Percentiles rank a stretch among this genome's conserved stretches.
Evolutionary conservation across 2,329 filamentous ascomycete species (phyloP).

Genomic region (Penicillium hesseltinei): DNA sequence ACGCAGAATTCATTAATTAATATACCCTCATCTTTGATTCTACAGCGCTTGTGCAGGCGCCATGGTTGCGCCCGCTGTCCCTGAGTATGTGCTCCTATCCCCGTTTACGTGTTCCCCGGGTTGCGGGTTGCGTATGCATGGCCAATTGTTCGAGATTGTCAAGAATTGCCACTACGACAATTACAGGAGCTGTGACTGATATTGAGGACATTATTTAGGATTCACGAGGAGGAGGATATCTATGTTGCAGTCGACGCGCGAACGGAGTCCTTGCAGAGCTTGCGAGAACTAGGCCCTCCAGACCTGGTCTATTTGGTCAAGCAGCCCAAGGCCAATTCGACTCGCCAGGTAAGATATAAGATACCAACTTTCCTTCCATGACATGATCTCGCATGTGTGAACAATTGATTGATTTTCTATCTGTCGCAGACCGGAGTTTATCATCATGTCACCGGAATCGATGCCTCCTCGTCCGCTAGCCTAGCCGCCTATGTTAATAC

Average conservation of each 20-base stretch:
- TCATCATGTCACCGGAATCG: constrained; percentile 95
- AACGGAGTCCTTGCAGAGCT: constrained; percentile 78
- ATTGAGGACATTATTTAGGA: constrained; percentile 52
- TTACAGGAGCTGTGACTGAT: constrained; percentile 20
- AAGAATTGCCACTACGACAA: constrained; percentile 8
- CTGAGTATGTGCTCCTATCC: constrained; percentile 59
- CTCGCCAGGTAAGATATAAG: constrained; percentile 52
- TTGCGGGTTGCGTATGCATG: constrained; percentile 25
- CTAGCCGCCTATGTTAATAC: constrained; percentile 98
- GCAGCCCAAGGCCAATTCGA: constrained; percentile 58
- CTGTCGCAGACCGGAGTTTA: constrained; percentile 75
- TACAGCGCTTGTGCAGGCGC: constrained; percentile 35
- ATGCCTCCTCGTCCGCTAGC: constrained; percentile 95
- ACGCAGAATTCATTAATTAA: background rate
- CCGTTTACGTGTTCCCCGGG: constrained; percentile 30
- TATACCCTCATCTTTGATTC: constrained; percentile 7
- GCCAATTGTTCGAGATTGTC: constrained; percentile 14
- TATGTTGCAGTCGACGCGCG: constrained; percentile 82
- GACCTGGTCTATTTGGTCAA: constrained; percentile 95
- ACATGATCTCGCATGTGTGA: background rate
- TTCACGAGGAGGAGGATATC: constrained; percentile 89
- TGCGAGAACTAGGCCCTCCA: constrained; percentile 91
- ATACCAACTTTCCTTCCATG: background rate
- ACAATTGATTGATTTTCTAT: constrained; percentile 8
- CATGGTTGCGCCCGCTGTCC: constrained; percentile 73